Evolutionary conservation across 2,329 filamentous ascomycete genomes (phyloP).

Genomic region (Alternaria tenuissima): DNA sequence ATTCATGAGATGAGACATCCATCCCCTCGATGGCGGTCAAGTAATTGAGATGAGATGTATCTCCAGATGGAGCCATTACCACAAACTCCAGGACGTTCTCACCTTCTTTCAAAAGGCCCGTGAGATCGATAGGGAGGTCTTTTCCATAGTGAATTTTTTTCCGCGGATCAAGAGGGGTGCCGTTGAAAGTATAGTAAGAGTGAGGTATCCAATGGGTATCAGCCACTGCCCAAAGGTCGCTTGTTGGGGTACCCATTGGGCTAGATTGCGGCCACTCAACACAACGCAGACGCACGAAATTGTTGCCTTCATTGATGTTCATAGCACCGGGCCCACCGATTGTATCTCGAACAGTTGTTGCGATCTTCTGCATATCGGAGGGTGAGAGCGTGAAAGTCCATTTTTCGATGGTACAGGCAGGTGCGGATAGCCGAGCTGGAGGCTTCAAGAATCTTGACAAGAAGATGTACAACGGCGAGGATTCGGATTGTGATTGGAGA

Average conservation of each 20-base stretch:
- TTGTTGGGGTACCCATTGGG: conserved; percentile 51
- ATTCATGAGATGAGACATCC: conserved; percentile 58
- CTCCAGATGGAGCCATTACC: conserved; percentile 35
- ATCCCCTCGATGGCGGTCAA: conserved; percentile 76
- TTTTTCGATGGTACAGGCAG: conserved; percentile 51
- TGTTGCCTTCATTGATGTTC: conserved; percentile 60
- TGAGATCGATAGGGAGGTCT: conserved; percentile 79
- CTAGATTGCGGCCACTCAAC: conserved; percentile 55
- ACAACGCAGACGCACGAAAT: conserved; percentile 74
- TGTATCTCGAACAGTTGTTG: conserved; percentile 38
- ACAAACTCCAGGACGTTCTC: conserved; percentile 67
- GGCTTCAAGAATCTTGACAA: conserved; percentile 61
- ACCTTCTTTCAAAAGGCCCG: conserved; percentile 65
- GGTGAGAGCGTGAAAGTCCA: conserved; percentile 59
- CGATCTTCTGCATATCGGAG: conserved; percentile 50
- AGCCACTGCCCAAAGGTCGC: conserved; percentile 68
- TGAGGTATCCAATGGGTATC: conserved; percentile 74
- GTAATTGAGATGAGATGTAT: conserved; percentile 57
- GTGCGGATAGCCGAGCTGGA: conserved; percentile 53
- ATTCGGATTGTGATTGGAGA: conserved; percentile 43
- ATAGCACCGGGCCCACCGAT: conserved; percentile 41
- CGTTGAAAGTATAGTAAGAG: conserved; percentile 75
- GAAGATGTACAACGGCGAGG: conserved; percentile 62
- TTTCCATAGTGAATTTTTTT: conserved; percentile 77
- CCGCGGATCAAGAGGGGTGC: conserved; percentile 61